Evolutionary conservation across 140 eudicot species (phyloP), one percentile per base, ranked within the genome.

Genomic region (Stevia rebaudiana): DNA sequence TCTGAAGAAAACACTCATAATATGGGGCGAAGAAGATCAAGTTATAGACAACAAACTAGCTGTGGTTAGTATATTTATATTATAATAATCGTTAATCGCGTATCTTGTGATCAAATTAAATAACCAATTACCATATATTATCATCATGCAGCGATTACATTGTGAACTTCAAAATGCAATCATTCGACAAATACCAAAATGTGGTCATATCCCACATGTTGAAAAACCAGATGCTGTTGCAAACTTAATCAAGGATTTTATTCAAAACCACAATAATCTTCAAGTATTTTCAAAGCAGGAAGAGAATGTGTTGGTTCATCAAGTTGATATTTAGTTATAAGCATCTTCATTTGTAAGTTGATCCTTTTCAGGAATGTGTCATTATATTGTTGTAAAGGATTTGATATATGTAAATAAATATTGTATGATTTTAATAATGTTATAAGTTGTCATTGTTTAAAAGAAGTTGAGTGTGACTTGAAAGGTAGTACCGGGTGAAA

Each of bases 1-100:
- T 22, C 58, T 24, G 71, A 81, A 81, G 65, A 78, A 74, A 78
- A 87, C 98, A 2, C 95, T 92, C 4, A 74, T 92, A 57, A 79
- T 92, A 63, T 88, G 98, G 98, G 98, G 96, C 0, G 94, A 85
- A 78, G 82, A 92, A 43, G 96, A 92, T 77, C 87, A 81, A 74
- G 78, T 88, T 25, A 87, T 85, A 16, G 90, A 86, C 79, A 77
- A 64, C 76, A 92, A 85, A 78, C 84, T 84, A 47, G 95, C 79
- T 1, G 89, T 85, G 79, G 98, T 90, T 70, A 60, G 86, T 79
- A 54, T 28, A n/a, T n/a, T n/a, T n/a, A n/a, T n/a, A n/a, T n/a
- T n/a, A n/a, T n/a, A n/a, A n/a, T n/a, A n/a, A n/a, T n/a, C n/a
- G n/a, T 15, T 16, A 1, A 16, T 5, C 66, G 21, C 3, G 4